phyloP scores from a whole-genome alignment of 768 basidiomycete species.

The Boletellus sp. region DNA sequence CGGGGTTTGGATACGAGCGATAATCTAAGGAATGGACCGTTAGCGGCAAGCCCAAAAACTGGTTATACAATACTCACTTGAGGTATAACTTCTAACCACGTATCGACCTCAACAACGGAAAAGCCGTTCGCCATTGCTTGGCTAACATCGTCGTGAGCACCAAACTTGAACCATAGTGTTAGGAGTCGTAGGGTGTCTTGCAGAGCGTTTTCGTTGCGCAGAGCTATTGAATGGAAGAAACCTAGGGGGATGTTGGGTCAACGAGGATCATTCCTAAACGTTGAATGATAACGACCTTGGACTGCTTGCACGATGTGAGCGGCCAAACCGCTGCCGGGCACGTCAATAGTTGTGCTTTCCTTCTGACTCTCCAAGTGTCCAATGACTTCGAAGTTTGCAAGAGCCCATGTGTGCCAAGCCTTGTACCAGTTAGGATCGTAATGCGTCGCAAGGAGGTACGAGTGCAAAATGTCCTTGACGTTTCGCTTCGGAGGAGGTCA shows the following conservation, averaged over 20 bases:
- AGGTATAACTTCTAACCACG: slow-evolving; percentile 98
- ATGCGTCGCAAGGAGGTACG: slow-evolving; percentile 83
- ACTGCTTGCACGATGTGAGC: slow-evolving; percentile 89
- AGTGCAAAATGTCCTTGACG: slow-evolving; percentile 75
- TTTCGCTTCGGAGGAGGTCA: slow-evolving; percentile 53
- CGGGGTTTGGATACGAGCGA: slow-evolving; percentile 96
- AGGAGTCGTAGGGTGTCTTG: slow-evolving; percentile 92
- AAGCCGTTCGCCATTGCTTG: slow-evolving; percentile 86
- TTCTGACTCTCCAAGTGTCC: slow-evolving; percentile 68
- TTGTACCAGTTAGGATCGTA: slow-evolving; percentile 98
- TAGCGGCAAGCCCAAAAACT: not conserved
- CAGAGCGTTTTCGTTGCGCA: slow-evolving; percentile 85
- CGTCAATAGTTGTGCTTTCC: slow-evolving; percentile 51
- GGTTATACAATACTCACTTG: slow-evolving; percentile 53
- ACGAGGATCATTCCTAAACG: slow-evolving; percentile 2
- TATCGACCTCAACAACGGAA: slow-evolving; percentile 88
- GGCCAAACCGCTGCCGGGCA: slow-evolving; percentile 61
- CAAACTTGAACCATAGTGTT: slow-evolving; percentile 98
- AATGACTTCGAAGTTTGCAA: slow-evolving; percentile 94
- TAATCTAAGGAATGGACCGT: slow-evolving; percentile 59
- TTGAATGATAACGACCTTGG: slow-evolving; percentile 51
- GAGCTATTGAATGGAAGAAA: slow-evolving; percentile 92
- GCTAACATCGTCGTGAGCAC: slow-evolving; percentile 84
- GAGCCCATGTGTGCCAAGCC: slow-evolving; percentile 98
- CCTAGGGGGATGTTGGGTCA: slow-evolving; percentile 41